Conservation (phyloP, 345 rosid genomes). For the Hevea brasiliensis region DNA sequence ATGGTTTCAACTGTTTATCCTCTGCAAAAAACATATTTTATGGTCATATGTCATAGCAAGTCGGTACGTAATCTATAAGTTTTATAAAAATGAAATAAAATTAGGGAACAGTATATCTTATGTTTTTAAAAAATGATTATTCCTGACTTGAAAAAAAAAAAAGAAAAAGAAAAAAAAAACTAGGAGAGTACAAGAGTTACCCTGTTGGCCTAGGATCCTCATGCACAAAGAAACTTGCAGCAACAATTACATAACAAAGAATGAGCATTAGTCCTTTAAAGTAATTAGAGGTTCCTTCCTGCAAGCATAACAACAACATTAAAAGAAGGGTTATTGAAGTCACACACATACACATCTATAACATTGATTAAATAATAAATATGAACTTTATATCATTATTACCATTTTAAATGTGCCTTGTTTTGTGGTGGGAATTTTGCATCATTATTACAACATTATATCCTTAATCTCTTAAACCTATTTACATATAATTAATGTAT, state of each 20-base stretch:
- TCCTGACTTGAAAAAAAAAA: too few species aligned
- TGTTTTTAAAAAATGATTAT: too few species aligned
- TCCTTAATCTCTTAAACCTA: too few species aligned
- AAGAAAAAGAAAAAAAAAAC: too few species aligned
- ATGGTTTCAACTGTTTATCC: constrained; percentile 18
- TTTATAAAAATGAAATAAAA: too few species aligned
- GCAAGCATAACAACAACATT: constrained; percentile 14
- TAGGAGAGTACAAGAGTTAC: neutral
- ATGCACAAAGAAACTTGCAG: constrained; percentile 79
- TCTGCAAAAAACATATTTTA: constrained; percentile 16
- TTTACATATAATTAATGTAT: too few species aligned
- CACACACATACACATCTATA: neutral
- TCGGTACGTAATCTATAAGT: neutral
- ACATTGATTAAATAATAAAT: too few species aligned
- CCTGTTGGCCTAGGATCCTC: constrained; percentile 38
- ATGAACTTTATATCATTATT: too few species aligned
- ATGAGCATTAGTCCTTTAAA: constrained; percentile 78
- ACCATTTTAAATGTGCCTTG: too few species aligned
- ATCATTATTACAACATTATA: too few species aligned
- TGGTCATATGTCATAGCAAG: neutral
- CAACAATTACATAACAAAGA: constrained; percentile 67
- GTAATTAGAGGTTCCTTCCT: constrained; percentile 82
- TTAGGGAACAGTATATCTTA: too few species aligned
- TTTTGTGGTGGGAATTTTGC: too few species aligned
- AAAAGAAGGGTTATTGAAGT: neutral